phyloP scores from a whole-genome alignment of 2,329 filamentous ascomycete genomes.

The Emericellopsis atlantica region DNA sequence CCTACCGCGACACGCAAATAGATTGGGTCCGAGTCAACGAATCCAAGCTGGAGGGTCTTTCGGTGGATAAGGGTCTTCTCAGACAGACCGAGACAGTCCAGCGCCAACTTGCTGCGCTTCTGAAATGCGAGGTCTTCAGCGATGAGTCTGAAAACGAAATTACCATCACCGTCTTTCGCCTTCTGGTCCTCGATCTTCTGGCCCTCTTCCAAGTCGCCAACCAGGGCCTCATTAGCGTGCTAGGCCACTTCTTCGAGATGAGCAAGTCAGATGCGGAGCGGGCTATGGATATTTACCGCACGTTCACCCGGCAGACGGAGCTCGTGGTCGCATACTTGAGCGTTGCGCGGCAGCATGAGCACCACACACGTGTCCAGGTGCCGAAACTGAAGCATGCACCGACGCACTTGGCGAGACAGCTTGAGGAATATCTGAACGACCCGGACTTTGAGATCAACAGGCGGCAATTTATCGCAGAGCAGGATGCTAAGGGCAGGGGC shows the following conservation, averaged over 20 bases:
- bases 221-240: conserved; percentile 90
- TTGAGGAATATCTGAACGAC: conserved; percentile 91
- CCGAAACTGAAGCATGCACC: conserved; percentile 96
- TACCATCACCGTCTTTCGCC: conserved; percentile 80
- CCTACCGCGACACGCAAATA: conserved; percentile 71
- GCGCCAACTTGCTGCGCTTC: conserved; percentile 68
- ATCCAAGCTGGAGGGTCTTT: conserved; percentile 69
- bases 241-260: conserved; percentile 98
- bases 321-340: conserved; percentile 83
- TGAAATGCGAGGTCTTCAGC: conserved; percentile 87
- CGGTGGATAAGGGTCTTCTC: conserved; percentile 82
- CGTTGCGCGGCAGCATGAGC: conserved; percentile 79
- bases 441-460: conserved; percentile 91
- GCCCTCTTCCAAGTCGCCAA: conserved; percentile 91
- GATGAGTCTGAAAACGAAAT: conserved; percentile 94
- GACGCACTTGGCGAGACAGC: conserved; percentile 73
- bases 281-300: conserved; percentile 83
- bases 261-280: conserved; percentile 87
- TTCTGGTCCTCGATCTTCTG: conserved; percentile 81
- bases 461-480: conserved; percentile 80
- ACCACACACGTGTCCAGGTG: conserved; percentile 84
- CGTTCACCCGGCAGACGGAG: conserved; percentile 85
- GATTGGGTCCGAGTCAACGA: conserved; percentile 84
- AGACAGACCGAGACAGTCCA: conserved; percentile 88
- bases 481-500: conserved; percentile 54